Percentiles rank a stretch among this genome's conserved stretches.
Evolutionary conservation across 2,329 filamentous ascomycete genomes (phyloP).

Genomic region (Phialocephala sp.): DNA sequence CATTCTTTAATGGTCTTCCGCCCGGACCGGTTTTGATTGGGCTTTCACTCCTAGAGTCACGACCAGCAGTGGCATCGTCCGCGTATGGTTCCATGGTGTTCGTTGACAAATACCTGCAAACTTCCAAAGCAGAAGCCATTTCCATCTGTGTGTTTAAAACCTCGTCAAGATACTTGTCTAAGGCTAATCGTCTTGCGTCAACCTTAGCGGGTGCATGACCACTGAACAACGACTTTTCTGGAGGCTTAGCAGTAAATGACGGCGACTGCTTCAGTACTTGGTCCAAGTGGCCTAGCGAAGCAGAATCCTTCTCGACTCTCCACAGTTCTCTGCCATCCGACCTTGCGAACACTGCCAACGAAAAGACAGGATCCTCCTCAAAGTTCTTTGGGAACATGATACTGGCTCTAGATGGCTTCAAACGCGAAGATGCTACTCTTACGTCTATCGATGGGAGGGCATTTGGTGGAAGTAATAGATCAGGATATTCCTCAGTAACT

Average conservation of each 20-base stretch:
- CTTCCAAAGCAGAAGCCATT: slow-evolving; percentile 73
- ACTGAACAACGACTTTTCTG: slow-evolving; percentile 84
- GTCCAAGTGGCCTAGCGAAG: slow-evolving; percentile 81
- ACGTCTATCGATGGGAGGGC: slow-evolving; percentile 85
- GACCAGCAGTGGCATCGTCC: slow-evolving; percentile 55
- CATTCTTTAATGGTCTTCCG: slow-evolving; percentile 75
- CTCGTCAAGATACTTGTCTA: slow-evolving; percentile 86
- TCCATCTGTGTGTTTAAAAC: slow-evolving; percentile 84
- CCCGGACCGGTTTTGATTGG: slow-evolving; percentile 59
- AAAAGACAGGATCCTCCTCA: slow-evolving; percentile 94
- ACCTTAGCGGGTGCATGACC: slow-evolving; percentile 94
- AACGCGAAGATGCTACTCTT: slow-evolving; percentile 89
- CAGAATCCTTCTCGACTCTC: slow-evolving; percentile 91
- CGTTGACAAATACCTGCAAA: slow-evolving; percentile 86
- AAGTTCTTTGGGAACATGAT: slow-evolving; percentile 78
- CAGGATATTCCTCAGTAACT: slow-evolving; percentile 84
- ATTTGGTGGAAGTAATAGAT: slow-evolving; percentile 84
- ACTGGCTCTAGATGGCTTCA: slow-evolving; percentile 89
- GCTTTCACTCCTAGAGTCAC: slow-evolving; percentile 47
- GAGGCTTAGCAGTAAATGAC: slow-evolving; percentile 76
- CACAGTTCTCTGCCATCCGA: slow-evolving; percentile 81
- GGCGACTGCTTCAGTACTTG: slow-evolving; percentile 76
- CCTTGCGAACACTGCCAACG: slow-evolving; percentile 81
- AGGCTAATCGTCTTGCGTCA: slow-evolving; percentile 79
- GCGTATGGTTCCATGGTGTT: slow-evolving; percentile 66